phyloP scores from a whole-genome alignment of 768 basidiomycete genomes.

The Podaxis sp. region DNA sequence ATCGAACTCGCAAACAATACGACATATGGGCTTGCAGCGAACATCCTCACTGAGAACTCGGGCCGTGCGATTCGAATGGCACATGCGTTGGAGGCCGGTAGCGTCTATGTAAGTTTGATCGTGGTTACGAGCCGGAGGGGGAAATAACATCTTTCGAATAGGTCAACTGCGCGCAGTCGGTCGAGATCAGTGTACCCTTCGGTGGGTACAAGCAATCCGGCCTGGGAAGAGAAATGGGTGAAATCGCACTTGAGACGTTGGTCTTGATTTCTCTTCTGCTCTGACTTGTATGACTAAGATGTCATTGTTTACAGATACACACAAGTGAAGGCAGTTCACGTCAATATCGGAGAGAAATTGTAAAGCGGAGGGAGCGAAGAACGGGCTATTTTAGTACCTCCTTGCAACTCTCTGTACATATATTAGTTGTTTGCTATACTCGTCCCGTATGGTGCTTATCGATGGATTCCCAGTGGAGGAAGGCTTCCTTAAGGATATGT shows the following conservation, averaged over 20 bases:
- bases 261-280: slow-evolving; percentile 19
- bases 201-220: slow-evolving; percentile 76
- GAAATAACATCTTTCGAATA: slow-evolving; percentile 8
- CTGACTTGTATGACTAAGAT: not conserved
- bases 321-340: slow-evolving; percentile 54
- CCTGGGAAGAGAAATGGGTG: slow-evolving; percentile 67
- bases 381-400: not conserved
- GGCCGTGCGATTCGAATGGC: slow-evolving; percentile 63
- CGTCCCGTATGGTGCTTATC: not conserved
- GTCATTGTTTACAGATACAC: slow-evolving; percentile 37
- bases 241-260: slow-evolving; percentile 57
- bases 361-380: not conserved
- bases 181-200: slow-evolving; percentile 56
- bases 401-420: not conserved
- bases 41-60: slow-evolving; percentile 72
- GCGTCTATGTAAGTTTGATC: slow-evolving; percentile 44
- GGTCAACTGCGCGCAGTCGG: slow-evolving; percentile 42
- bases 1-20: slow-evolving; percentile 73
- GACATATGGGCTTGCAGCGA: slow-evolving; percentile 73
- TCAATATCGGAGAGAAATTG: slow-evolving; percentile 41
- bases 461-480: not conserved
- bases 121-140: not conserved
- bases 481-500: too few species aligned
- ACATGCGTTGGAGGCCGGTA: slow-evolving; percentile 65
- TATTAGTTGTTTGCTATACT: not conserved